These are phyloP conservation scores for Pseudohyphozyma bogoriensis DNA, from an alignment of 768 basidiomycete species.

Conservation along the genomic window DNA sequence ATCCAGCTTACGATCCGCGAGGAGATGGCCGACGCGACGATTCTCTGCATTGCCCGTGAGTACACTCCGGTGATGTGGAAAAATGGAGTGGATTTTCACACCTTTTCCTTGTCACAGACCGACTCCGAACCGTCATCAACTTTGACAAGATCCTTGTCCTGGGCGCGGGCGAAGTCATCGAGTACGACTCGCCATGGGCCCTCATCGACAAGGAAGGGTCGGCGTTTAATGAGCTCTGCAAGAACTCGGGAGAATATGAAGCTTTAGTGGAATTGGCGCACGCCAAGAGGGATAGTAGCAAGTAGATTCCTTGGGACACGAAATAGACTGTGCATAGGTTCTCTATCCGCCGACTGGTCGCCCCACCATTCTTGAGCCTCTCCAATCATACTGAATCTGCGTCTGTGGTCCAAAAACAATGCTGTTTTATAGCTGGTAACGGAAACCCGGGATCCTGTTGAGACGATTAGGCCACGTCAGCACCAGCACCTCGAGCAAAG, in stretches of 20 bases:
- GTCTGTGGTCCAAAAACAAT: too few species aligned
- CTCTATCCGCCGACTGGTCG: too few species aligned
- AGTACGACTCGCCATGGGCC: constrained; percentile 58
- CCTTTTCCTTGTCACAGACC: background rate
- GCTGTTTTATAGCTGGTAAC: too few species aligned
- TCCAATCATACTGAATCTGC: too few species aligned
- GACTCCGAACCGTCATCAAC: constrained; percentile 3
- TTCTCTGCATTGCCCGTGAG: constrained; percentile 75
- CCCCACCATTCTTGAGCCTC: too few species aligned
- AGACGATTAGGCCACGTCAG: too few species aligned
- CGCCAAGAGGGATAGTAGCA: background rate
- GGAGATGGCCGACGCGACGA: constrained; percentile 59
- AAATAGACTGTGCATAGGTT: too few species aligned
- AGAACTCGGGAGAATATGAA: constrained; percentile 28
- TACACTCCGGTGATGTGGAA: constrained; percentile 42
- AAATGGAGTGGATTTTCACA: too few species aligned
- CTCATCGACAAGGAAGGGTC: constrained; percentile 51
- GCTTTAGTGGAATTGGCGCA: constrained; percentile 24
- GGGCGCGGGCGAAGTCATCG: constrained; percentile 59
- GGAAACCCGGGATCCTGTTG: too few species aligned
- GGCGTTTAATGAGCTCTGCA: constrained; percentile 42
- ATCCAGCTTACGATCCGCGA: constrained; percentile 65
- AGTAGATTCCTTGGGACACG: too few species aligned
- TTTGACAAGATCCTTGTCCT: constrained; percentile 40
- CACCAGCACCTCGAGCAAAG: too few species aligned